These are phyloP conservation scores for Acer yangbiense DNA, from an alignment of 345 rosid genomes.

Conservation along the genomic window DNA sequence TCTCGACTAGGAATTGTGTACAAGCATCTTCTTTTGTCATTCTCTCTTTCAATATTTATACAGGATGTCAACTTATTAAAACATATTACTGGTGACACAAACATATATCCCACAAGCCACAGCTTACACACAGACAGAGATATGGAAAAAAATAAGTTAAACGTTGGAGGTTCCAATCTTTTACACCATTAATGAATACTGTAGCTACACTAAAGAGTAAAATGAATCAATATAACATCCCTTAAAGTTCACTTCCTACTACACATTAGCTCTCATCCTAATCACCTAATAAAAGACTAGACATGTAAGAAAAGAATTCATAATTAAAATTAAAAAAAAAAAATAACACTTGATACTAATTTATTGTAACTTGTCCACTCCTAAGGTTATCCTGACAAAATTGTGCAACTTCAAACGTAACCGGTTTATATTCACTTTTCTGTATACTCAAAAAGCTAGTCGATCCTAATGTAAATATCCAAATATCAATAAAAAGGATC, in stretches of 20 bases:
- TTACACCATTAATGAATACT: no score
- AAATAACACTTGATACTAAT: background rate
- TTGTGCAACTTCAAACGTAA: background rate
- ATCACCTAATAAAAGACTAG: background rate
- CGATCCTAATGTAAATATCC: background rate
- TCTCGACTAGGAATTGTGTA: background rate
- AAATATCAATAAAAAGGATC: conserved; percentile 9
- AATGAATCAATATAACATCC: no score
- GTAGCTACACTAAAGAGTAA: no score
- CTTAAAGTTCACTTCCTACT: no score
- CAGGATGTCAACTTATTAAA: background rate
- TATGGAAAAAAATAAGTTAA: background rate
- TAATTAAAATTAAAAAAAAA: background rate
- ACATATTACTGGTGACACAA: background rate
- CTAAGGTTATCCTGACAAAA: background rate
- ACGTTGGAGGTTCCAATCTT: background rate
- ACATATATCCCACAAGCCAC: background rate
- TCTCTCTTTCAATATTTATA: background rate
- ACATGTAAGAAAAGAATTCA: background rate
- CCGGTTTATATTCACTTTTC: background rate
- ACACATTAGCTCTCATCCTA: background rate
- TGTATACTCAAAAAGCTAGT: background rate
- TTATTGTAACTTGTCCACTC: conserved; percentile 7
- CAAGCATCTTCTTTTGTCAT: background rate
- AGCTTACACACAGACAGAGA: background rate